Evolutionary conservation across 225 moss, liverwort and hornwort genomes (phyloP).

Genomic region (Sphagnum tenellum): DNA sequence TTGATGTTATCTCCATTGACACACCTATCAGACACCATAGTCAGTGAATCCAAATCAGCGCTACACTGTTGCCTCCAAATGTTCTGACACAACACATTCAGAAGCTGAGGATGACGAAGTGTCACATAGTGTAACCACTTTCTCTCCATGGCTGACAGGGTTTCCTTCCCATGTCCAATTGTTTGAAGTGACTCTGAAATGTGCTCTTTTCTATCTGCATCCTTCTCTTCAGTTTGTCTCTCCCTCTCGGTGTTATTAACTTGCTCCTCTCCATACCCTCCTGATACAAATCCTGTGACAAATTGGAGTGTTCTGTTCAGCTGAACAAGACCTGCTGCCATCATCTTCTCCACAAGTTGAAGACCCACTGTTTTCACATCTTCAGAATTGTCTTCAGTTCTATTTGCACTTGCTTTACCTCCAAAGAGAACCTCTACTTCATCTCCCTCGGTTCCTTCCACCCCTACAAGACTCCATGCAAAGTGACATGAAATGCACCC

Average conservation of each 20-base stretch:
- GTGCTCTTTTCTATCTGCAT: slow-evolving; percentile 13
- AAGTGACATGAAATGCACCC: too few species aligned
- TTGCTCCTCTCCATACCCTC: slow-evolving; percentile 21
- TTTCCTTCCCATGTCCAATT: slow-evolving; percentile 4
- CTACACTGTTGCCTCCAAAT: slow-evolving; percentile 61
- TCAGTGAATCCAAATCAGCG: slow-evolving; percentile 7
- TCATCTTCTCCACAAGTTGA: slow-evolving; percentile 24
- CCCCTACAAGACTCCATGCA: background rate
- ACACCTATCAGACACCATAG: slow-evolving; percentile 15
- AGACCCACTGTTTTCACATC: slow-evolving; percentile 21
- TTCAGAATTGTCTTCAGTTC: background rate
- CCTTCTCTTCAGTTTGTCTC: slow-evolving; percentile 8
- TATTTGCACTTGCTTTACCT: slow-evolving; percentile 2
- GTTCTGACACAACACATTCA: slow-evolving; percentile 69
- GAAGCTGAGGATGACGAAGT: slow-evolving; percentile 69
- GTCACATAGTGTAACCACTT: slow-evolving; percentile 66
- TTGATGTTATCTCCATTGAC: slow-evolving; percentile 11
- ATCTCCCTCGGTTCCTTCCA: slow-evolving; percentile 15
- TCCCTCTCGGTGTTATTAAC: slow-evolving; percentile 11
- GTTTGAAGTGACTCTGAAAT: slow-evolving; percentile 4
- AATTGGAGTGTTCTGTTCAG: slow-evolving; percentile 30
- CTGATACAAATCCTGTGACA: slow-evolving; percentile 27
- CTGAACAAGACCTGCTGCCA: slow-evolving; percentile 31
- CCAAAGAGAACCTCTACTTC: slow-evolving; percentile 12
- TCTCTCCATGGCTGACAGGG: slow-evolving; percentile 46